These are phyloP conservation scores for Capniomyces stellatus DNA, from an alignment of 371 early-diverging fungal species.

Conservation along the genomic window DNA sequence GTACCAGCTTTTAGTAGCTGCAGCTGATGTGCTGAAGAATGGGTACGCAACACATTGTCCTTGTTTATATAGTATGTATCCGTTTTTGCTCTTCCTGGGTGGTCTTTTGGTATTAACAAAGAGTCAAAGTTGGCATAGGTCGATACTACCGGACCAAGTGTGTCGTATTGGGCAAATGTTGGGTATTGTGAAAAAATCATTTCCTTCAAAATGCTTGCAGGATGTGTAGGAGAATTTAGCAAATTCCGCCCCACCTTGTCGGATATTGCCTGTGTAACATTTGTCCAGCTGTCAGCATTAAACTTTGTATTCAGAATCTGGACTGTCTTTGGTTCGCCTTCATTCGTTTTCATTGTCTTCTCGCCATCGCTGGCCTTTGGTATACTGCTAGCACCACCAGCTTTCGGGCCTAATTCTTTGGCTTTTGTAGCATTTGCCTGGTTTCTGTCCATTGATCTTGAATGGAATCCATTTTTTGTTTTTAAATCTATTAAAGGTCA, in stretches of 20 bases:
- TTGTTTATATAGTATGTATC: slow-evolving; percentile 90
- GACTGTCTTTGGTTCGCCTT: slow-evolving; percentile 5
- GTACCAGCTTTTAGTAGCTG: slow-evolving; percentile 35
- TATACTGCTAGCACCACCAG: too few relatives aligned
- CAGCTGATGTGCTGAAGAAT: slow-evolving; percentile 88
- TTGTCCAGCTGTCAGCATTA: slow-evolving; percentile 51
- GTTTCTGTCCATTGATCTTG: too few relatives aligned
- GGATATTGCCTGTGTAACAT: slow-evolving; percentile 57
- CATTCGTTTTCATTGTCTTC: not conserved
- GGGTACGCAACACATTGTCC: slow-evolving; percentile 65
- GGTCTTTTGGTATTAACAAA: slow-evolving; percentile 61
- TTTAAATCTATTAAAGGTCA: too few relatives aligned
- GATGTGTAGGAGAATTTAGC: slow-evolving; percentile 66
- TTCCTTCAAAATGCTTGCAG: slow-evolving; percentile 65
- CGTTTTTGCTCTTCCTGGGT: slow-evolving; percentile 57
- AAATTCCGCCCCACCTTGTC: slow-evolving; percentile 57
- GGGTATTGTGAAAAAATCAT: slow-evolving; percentile 57
- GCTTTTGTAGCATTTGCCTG: too few relatives aligned
- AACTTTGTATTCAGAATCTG: slow-evolving; percentile 33
- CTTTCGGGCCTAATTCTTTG: too few relatives aligned
- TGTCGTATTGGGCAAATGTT: slow-evolving; percentile 40
- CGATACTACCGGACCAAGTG: slow-evolving; percentile 60
- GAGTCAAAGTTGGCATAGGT: slow-evolving; percentile 82
- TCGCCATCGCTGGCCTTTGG: too few relatives aligned
- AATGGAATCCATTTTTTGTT: too few relatives aligned